Evolutionary conservation across 2,329 filamentous ascomycete genomes (phyloP), one percentile per base, ranked within the genome.

Genomic region (Ceratocystis albifundus): DNA sequence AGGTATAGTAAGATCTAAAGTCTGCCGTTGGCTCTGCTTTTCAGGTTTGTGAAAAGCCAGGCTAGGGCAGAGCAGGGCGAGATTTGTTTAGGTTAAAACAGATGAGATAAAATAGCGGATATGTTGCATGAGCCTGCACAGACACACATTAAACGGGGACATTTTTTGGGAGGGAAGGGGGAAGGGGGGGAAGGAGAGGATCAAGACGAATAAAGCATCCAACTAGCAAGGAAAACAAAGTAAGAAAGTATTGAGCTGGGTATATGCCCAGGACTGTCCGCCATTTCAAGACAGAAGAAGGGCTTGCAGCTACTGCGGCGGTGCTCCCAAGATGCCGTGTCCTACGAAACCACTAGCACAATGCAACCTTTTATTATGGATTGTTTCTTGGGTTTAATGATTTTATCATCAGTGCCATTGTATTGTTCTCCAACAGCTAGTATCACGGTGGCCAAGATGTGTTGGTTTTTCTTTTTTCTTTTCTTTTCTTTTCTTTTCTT

Each of bases 101-200:
- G 17, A 15, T 53, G 53, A 22, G 25, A 57, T n/a, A 30, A 57
- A 57, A 57, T 57, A 30, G 12, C 7, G 53, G 28, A 53, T 30
- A n/a, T n/a, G 53, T 30, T n/a, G 53, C 53, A 59, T 59, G 25
- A 59, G 32, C 36, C 36, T 59, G 53, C 53, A 59, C 28, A 59
- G 53, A 59, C 53, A n/a, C 8, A 59, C 25, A 36, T 59, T 28
- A 28, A 30, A 67, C 61, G 66, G 66, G 30, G 50, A 30, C 22
- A 30, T 25, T 50, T 32, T 44, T 28, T 25, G 25, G 25, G 10
- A 5, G 22, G 25, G 53, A 10, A 8, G 15, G 53, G 10, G 22
- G 10, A 7, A 3, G 53, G 4, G 50, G 53, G 28, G 4, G 48
- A 2, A n/a, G 45, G 7, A 30, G 30, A 6, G 30, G 6, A 0